Evolutionary conservation across 1,284 basidiomycete species (phyloP).

Genomic region (Ganoderma resinaceum): DNA sequence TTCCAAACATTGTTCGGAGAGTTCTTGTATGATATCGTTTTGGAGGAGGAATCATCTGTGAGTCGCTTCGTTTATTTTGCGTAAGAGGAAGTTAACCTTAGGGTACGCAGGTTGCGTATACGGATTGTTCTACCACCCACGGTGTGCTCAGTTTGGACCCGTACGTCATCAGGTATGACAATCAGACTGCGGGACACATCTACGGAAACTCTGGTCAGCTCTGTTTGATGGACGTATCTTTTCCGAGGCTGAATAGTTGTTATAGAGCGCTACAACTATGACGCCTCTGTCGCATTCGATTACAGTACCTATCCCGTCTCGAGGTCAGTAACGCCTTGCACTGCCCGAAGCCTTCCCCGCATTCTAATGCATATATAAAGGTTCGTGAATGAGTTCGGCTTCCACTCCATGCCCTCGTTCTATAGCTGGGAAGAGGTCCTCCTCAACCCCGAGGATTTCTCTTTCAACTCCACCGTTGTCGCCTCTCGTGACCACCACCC

Average conservation of each 20-base stretch:
- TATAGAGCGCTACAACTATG: conserved; percentile 63
- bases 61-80: conserved; percentile 7
- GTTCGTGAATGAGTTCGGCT: conserved; percentile 43
- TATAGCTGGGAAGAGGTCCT: conserved; percentile 69
- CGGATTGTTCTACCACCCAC: conserved; percentile 66
- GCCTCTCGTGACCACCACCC: conserved; percentile 66
- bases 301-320: conserved; percentile 61
- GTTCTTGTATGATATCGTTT: conserved; percentile 53
- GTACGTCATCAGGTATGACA: conserved; percentile 59
- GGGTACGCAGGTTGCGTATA: conserved; percentile 57
- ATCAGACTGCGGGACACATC: conserved; percentile 57
- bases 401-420: conserved; percentile 72
- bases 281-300: conserved; percentile 60
- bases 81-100: neutral
- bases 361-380: neutral
- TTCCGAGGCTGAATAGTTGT: neutral
- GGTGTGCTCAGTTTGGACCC: conserved; percentile 66
- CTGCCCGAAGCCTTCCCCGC: neutral
- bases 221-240: neutral
- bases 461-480: conserved; percentile 67
- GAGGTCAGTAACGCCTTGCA: conserved; percentile 53
- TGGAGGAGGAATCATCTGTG: conserved; percentile 60
- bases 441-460: conserved; percentile 55
- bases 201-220: conserved; percentile 62
- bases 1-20: conserved; percentile 61